Percentiles rank a stretch among this genome's conserved stretches.
Evolutionary conservation across 495 filamentous ascomycete genomes (phyloP).

Genomic region (Trichocladium antarcticum): DNA sequence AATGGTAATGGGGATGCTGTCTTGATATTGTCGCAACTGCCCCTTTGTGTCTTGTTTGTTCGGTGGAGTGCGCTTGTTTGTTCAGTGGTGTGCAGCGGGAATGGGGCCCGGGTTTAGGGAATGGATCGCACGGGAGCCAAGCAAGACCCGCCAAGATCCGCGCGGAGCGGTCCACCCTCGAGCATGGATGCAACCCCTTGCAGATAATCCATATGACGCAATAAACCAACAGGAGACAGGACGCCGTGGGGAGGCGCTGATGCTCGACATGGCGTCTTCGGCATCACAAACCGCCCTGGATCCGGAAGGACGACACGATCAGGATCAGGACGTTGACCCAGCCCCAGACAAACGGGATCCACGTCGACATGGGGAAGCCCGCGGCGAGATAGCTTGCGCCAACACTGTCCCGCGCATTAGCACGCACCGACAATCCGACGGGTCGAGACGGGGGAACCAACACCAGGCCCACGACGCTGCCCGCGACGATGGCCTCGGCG

Average conservation of each 20-base stretch:
- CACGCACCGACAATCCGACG: background rate
- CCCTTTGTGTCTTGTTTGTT: background rate
- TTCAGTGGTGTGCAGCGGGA: too few relatives aligned
- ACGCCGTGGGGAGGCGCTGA: too few relatives aligned
- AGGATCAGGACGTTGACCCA: slow-evolving; percentile 80
- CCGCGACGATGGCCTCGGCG: slow-evolving; percentile 72
- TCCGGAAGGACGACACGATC: slow-evolving; percentile 85
- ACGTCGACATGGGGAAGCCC: slow-evolving; percentile 89
- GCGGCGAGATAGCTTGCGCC: slow-evolving; percentile 81
- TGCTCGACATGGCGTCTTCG: too few relatives aligned
- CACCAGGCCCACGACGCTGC: slow-evolving; percentile 82
- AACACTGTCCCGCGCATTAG: slow-evolving; percentile 45
- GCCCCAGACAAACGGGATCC: slow-evolving; percentile 94
- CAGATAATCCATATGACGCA: too few relatives aligned
- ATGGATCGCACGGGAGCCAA: too few relatives aligned
- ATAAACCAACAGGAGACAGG: too few relatives aligned
- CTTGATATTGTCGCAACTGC: background rate
- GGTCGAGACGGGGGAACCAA: slow-evolving; percentile 37
- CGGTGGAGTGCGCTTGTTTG: too few relatives aligned
- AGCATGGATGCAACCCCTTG: too few relatives aligned
- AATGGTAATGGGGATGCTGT: background rate
- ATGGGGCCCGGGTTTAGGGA: background rate
- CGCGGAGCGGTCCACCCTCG: too few relatives aligned
- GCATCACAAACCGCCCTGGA: slow-evolving; percentile 81
- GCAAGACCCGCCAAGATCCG: too few relatives aligned